These are phyloP conservation scores for Grammothele lineata DNA, from an alignment of 768 basidiomycete genomes.

Conservation along the genomic window DNA sequence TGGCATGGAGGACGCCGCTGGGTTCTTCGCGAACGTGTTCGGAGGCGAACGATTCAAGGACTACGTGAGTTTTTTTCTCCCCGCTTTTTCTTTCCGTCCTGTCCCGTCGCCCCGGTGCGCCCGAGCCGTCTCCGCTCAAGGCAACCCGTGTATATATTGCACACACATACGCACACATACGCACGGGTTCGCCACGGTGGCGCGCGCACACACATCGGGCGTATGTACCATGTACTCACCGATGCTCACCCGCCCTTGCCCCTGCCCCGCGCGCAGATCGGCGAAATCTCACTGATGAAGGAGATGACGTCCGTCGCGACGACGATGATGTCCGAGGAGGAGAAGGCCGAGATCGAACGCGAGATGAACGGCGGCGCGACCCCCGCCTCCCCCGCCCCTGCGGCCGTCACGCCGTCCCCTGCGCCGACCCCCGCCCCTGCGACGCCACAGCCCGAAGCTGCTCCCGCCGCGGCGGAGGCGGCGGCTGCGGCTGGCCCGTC, in stretches of 20 bases:
- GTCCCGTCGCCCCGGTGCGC: not conserved
- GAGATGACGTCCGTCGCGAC: conserved; percentile 84
- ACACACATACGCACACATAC: no score
- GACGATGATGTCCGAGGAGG: conserved; percentile 90
- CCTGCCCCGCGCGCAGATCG: conserved; percentile 55
- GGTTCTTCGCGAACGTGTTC: conserved; percentile 94
- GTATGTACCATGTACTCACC: no score
- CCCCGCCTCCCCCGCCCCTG: conserved; percentile 24
- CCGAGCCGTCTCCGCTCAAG: no score
- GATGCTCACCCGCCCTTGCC: no score
- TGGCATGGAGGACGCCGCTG: conserved; percentile 87
- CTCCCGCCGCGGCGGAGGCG: not conserved
- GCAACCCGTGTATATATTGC: no score
- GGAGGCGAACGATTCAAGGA: conserved; percentile 90
- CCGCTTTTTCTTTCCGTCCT: not conserved
- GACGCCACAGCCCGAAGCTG: not conserved
- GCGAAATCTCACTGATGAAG: conserved; percentile 94
- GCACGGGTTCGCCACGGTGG: no score
- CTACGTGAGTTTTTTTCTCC: conserved; percentile 54
- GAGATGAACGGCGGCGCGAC: conserved; percentile 48
- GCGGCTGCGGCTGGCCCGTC: not conserved
- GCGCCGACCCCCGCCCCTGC: not conserved
- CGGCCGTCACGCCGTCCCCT: conserved; percentile 7
- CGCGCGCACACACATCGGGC: no score
- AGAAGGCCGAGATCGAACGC: conserved; percentile 81